Evolutionary conservation across 83 land plant genomes (phyloP).

Genomic region (Diphasiastrum complanatum): DNA sequence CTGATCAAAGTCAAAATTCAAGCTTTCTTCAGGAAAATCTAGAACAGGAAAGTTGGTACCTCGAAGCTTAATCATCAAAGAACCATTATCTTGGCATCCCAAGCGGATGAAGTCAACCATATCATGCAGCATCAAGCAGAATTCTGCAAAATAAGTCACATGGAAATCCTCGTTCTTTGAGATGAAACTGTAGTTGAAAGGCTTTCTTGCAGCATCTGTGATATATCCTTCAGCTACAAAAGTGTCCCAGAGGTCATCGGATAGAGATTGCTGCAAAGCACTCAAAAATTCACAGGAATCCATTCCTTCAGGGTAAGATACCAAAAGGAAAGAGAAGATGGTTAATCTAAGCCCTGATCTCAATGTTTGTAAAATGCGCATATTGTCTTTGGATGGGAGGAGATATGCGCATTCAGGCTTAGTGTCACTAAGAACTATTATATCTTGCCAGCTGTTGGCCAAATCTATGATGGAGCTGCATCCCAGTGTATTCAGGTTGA

Average conservation of each 20-base stretch:
- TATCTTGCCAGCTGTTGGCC: slow-evolving; percentile 23
- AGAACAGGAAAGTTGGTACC: slow-evolving; percentile 22
- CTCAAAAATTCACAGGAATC: slow-evolving; percentile 19
- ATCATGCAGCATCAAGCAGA: slow-evolving; percentile 24
- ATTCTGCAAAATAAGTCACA: slow-evolving; percentile 13
- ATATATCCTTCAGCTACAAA: slow-evolving; percentile 21
- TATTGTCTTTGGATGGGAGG: slow-evolving; percentile 14
- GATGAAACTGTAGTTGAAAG: not conserved
- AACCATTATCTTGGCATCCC: slow-evolving; percentile 29
- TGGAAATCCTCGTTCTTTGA: too few species aligned
- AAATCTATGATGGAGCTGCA: slow-evolving; percentile 23
- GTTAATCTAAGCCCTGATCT: slow-evolving; percentile 22
- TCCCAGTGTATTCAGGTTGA: slow-evolving; percentile 18
- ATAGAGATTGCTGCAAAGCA: slow-evolving; percentile 7
- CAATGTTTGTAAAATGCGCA: slow-evolving; percentile 22
- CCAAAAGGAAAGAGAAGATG: slow-evolving; percentile 24
- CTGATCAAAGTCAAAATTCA: not conserved
- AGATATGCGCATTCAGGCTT: slow-evolving; percentile 13
- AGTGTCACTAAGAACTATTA: not conserved
- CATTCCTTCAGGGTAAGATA: slow-evolving; percentile 28
- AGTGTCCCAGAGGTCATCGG: slow-evolving; percentile 19
- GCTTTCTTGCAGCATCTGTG: not conserved
- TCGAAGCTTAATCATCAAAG: slow-evolving; percentile 20
- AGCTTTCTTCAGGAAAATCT: slow-evolving; percentile 23
- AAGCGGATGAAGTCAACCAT: slow-evolving; percentile 35